Conservation (phyloP, 768 basidiomycete genomes). For the Mycena indigotica region DNA sequence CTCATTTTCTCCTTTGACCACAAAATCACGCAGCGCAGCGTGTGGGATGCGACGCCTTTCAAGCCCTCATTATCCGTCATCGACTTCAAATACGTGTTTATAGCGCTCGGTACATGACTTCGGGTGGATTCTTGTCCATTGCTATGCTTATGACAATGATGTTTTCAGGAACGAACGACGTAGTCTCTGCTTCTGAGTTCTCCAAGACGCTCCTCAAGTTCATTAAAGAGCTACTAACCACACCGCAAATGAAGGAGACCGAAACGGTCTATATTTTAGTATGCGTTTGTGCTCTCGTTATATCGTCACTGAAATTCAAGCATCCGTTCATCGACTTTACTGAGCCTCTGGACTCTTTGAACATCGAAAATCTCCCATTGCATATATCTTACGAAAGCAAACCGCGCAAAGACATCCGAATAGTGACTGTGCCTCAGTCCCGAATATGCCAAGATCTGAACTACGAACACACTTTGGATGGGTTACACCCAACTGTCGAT, state of each 20-base stretch:
- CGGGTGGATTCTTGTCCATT: neutral
- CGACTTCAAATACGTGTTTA: constrained; percentile 1
- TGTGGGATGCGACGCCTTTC: neutral
- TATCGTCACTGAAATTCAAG: neutral
- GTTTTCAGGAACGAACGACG: constrained; percentile 15
- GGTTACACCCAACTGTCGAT: constrained; percentile 10
- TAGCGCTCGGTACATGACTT: constrained; percentile 7
- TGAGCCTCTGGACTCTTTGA: too few species aligned
- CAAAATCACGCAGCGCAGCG: neutral
- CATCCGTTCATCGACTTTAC: constrained; percentile 16
- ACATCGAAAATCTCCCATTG: too few species aligned
- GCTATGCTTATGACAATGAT: neutral
- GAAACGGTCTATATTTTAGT: constrained; percentile 11
- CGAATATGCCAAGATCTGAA: neutral
- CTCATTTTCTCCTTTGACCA: neutral
- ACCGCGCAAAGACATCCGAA: neutral
- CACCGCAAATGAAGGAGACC: neutral
- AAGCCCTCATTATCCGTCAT: too few species aligned
- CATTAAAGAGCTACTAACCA: neutral
- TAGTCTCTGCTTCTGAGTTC: constrained; percentile 3
- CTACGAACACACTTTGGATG: constrained; percentile 12
- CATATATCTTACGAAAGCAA: too few species aligned
- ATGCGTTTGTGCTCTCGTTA: neutral
- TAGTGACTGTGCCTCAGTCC: neutral
- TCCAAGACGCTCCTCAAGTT: constrained; percentile 5